Conservation (phyloP, 140 eudicot species). For the Oenanthe javanica region DNA sequence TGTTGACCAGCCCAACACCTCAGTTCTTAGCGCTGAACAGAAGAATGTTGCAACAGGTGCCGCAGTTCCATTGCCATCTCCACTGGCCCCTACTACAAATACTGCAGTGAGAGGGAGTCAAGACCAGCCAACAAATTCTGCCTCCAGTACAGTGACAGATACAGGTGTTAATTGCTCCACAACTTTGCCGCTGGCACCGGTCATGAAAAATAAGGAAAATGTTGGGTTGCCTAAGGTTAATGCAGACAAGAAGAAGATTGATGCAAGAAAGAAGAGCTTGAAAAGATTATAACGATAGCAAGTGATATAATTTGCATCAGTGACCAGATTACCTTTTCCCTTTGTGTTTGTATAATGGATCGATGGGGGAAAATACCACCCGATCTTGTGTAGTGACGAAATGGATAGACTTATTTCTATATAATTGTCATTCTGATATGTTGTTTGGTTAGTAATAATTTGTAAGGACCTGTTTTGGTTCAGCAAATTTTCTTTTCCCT, state of each 20-base stretch:
- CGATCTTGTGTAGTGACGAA: neutral
- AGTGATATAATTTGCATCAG: neutral
- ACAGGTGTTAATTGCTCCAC: constrained; percentile 41
- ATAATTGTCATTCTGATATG: neutral
- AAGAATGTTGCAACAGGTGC: constrained; percentile 47
- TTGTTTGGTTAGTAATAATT: neutral
- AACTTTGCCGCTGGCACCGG: constrained; percentile 31
- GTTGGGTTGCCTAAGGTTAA: constrained; percentile 45
- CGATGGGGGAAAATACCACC: neutral
- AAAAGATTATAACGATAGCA: constrained; percentile 50
- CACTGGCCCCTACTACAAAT: constrained; percentile 54
- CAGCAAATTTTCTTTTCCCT: neutral
- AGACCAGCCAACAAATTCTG: constrained; percentile 33
- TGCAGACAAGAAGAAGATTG: constrained; percentile 87
- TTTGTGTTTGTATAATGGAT: neutral
- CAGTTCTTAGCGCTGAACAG: constrained; percentile 28
- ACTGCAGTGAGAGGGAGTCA: constrained; percentile 49
- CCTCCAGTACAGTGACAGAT: neutral
- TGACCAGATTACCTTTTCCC: neutral
- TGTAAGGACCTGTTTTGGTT: neutral
- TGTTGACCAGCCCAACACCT: constrained; percentile 56
- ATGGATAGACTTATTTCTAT: neutral
- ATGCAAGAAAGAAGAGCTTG: constrained; percentile 97
- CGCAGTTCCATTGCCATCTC: constrained; percentile 36
- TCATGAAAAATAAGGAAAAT: constrained; percentile 47